Base-by-base conservation (phyloP, 768 basidiomycete species). In the Flagelloscypha sp. region DNA sequence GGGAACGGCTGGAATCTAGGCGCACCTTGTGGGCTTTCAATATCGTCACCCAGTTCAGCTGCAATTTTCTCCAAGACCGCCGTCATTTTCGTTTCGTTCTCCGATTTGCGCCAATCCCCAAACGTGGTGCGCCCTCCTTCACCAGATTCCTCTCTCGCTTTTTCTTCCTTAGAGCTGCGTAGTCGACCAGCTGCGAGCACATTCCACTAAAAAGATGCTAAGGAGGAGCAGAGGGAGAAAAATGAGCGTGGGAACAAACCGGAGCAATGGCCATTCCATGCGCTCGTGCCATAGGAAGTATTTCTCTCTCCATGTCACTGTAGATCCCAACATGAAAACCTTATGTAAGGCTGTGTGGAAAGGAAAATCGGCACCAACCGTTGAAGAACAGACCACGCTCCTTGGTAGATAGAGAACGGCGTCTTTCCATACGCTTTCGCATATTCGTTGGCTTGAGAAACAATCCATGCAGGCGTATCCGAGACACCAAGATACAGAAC, bases 51-150 rank as follows among this genome's bases (percentile, higher is more conserved):
- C 5, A 74, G 55, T 42, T 76, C 65, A 10, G 45, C 45, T 1
- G 73, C 72, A 9, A 78, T 64, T 37, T 68, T 62, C 45, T 71
- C 71, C 16, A 76, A 54, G 0, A 61, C 72, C 3, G 50, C 44
- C 35, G 61, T 61, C 10, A 73, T 52, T 20, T 56, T 56, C 31
- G 44, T 56, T 44, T 77, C 67, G 11, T 56, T 43, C 27, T 69
- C 67, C 22, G 38, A 70, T 5, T 73, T 65, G 46, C 66, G 53
- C 74, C 74, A 75, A 18, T 61, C 38, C 7, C 47, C 39, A 4
- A 44, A 37, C 0, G 58, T 22, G 5, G 34, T 43, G 11, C 56
- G 53, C 9, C 59, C 56, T 8, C 39, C 48, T 23, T 52, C 50
- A 10, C 56, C 56, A 0, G 54, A 46, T 13, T 46, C 22, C 2